Conservation (phyloP, 2,329 filamentous ascomycete species). For the Fusarium aywerte region DNA sequence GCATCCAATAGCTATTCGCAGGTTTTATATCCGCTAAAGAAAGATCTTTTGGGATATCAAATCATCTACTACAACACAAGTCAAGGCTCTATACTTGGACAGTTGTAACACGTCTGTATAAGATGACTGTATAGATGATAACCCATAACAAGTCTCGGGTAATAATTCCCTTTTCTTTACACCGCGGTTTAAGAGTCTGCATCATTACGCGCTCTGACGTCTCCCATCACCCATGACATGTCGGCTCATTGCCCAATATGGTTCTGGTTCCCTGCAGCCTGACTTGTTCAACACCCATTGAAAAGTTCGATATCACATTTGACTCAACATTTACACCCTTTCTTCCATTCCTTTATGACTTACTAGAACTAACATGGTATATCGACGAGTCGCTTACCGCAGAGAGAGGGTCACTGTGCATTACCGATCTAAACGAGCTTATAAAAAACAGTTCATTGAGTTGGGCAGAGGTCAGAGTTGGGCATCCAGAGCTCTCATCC, state of each 20-base stretch:
- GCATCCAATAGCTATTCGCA: neutral
- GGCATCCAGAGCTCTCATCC: constrained; percentile 23
- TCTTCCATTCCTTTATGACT: neutral
- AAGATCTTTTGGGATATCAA: neutral
- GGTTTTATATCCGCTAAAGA: neutral
- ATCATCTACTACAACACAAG: neutral
- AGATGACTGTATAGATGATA: neutral
- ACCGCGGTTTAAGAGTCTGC: constrained; percentile 6
- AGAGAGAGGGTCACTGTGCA: constrained; percentile 5
- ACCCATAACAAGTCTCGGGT: neutral
- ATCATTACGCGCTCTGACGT: constrained; percentile 22
- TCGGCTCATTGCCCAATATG: constrained; percentile 25
- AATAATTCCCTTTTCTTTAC: neutral
- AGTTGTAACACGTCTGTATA: too few relatives aligned
- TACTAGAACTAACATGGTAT: constrained; percentile 5
- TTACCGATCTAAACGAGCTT: constrained; percentile 6
- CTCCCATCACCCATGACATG: neutral
- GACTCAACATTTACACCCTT: neutral
- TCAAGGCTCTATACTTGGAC: neutral
- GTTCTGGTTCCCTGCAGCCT: constrained; percentile 21
- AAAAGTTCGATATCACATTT: neutral
- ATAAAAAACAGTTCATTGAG: constrained; percentile 11
- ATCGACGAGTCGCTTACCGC: constrained; percentile 14
- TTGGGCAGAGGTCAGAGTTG: constrained; percentile 24
- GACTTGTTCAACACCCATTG: constrained; percentile 27